A percentile compares a stretch with the other conserved stretches of the same genome.
Evolutionary conservation across 2,329 filamentous ascomycete genomes (phyloP).

Genomic region (Claviceps pusilla): DNA sequence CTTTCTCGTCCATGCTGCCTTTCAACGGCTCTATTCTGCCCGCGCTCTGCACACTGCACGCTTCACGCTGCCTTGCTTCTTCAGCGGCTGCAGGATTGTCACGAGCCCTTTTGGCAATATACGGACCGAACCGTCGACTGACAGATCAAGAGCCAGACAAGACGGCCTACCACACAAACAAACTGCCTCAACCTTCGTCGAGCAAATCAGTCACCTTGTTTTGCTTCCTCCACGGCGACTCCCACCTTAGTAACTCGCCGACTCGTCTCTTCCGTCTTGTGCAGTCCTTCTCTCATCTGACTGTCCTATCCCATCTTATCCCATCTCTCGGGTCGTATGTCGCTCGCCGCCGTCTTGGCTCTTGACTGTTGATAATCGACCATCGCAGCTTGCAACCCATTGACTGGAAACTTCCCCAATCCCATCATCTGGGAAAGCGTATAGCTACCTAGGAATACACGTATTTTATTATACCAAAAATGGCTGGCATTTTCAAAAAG

Average conservation of each 20-base stretch:
- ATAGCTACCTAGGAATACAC: neutral
- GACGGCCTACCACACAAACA: neutral
- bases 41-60: too few relatives aligned
- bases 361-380: neutral
- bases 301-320: neutral
- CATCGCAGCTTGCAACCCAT: neutral
- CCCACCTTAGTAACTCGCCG: conserved; percentile 2
- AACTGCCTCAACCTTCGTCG: neutral
- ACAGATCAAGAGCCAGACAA: neutral
- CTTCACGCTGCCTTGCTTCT: neutral
- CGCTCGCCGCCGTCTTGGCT: neutral
- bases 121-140: neutral
- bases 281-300: neutral
- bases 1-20: neutral
- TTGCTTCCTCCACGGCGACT: neutral
- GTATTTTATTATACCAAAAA: conserved; percentile 20
- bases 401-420: neutral
- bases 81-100: neutral
- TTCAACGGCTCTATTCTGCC: neutral
- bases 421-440: neutral
- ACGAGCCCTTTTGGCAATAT: neutral
- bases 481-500: conserved; percentile 84
- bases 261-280: neutral
- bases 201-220: neutral
- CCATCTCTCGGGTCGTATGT: neutral